Evolutionary conservation across 768 basidiomycete species (phyloP).

Genomic region (Phanerochaete sordida): DNA sequence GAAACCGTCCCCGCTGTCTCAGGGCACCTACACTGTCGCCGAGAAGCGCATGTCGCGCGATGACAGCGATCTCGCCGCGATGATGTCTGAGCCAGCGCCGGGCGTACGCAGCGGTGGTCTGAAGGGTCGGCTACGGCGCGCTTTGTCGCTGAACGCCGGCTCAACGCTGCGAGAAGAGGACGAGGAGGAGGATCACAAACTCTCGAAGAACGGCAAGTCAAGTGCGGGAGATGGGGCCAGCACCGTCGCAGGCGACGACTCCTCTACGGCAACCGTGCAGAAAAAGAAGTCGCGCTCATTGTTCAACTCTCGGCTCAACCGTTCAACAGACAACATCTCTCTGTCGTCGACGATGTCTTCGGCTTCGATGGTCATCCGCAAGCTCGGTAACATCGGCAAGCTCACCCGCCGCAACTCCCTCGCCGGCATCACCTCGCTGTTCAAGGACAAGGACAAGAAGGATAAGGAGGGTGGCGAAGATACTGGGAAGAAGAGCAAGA

Average conservation of each 20-base stretch:
- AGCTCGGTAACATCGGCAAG: conserved; percentile 88
- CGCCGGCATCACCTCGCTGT: conserved; percentile 87
- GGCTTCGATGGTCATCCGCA: conserved; percentile 95
- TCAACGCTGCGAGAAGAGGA: conserved; percentile 58
- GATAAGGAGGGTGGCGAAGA: conserved; percentile 39
- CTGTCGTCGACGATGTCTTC: conserved; percentile 92
- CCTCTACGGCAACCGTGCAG: conserved; percentile 30
- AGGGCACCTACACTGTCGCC: conserved; percentile 56
- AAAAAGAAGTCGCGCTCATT: conserved; percentile 77
- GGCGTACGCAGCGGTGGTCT: conserved; percentile 63
- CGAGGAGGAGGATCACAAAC: conserved; percentile 33
- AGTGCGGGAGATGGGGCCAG: conserved; percentile 1
- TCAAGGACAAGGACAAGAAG: conserved; percentile 76
- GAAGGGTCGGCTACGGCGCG: conserved; percentile 74
- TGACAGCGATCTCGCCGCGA: conserved; percentile 64
- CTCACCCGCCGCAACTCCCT: conserved; percentile 86
- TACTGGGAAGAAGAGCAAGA: conserved; percentile 44
- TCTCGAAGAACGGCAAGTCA: conserved; percentile 7
- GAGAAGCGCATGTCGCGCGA: conserved; percentile 79
- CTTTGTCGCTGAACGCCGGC: conserved; percentile 61
- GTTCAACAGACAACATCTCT: conserved; percentile 92
- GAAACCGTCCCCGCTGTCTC: conserved; percentile 65
- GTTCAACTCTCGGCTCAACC: conserved; percentile 87
- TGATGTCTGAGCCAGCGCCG: conserved; percentile 44
- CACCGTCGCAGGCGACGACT: conserved; percentile 25